These are phyloP conservation scores for Pulveroboletus sp. DNA, from an alignment of 768 basidiomycete genomes.

Conservation along the genomic window DNA sequence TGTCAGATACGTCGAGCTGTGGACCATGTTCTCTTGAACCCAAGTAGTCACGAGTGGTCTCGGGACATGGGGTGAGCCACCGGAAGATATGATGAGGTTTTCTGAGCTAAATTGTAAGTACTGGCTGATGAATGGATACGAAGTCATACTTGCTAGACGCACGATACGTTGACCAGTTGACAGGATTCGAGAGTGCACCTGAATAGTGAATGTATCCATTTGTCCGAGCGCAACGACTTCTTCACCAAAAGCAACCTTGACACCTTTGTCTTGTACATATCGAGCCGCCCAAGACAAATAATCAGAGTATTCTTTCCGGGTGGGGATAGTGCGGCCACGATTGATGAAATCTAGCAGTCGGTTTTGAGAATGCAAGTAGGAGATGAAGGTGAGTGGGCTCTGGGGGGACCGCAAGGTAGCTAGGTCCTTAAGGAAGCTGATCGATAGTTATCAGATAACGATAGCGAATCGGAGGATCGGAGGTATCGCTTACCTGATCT, in stretches of 20 bases:
- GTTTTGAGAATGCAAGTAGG: conserved; percentile 47
- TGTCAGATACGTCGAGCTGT: conserved; percentile 41
- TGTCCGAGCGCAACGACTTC: conserved; percentile 40
- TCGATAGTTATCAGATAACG: conserved; percentile 3
- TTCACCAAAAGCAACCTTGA: conserved; percentile 42
- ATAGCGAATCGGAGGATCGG: neutral
- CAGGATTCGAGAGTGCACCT: conserved; percentile 35
- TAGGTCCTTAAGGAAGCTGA: conserved; percentile 50
- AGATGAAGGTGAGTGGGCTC: conserved; percentile 48
- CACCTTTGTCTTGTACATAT: conserved; percentile 39
- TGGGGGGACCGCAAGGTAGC: conserved; percentile 48
- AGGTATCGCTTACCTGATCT: conserved; percentile 39
- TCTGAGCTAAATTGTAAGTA: conserved; percentile 23
- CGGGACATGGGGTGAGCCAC: conserved; percentile 44
- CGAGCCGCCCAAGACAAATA: conserved; percentile 50
- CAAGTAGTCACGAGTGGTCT: conserved; percentile 29
- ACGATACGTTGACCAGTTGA: conserved; percentile 32
- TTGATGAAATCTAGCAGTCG: conserved; percentile 52
- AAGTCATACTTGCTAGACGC: conserved; percentile 37
- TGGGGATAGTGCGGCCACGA: conserved; percentile 45
- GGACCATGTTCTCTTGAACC: conserved; percentile 35
- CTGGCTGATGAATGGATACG: neutral
- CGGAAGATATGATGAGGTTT: conserved; percentile 49
- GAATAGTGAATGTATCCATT: conserved; percentile 32
- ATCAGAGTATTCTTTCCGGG: conserved; percentile 50